Evolutionary conservation across 2,329 filamentous ascomycete species (phyloP).

Genomic region (Arthrobotrys entomopaga): DNA sequence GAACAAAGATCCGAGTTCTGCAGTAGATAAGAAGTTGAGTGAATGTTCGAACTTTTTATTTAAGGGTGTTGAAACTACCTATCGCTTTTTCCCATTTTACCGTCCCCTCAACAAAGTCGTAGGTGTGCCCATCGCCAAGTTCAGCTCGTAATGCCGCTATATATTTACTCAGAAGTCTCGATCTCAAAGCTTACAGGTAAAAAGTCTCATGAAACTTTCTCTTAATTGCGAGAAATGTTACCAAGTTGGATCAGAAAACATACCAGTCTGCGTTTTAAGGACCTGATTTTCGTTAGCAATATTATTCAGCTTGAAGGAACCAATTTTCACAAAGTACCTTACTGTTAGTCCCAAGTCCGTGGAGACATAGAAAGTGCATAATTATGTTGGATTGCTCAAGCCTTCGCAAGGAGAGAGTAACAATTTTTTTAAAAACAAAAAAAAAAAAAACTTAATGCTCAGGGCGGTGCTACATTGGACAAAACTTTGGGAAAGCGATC

Average conservation of each 20-base stretch:
- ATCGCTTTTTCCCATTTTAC: constrained; percentile 28
- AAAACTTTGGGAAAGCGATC: too few relatives aligned
- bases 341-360: constrained; percentile 30
- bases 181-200: too few relatives aligned
- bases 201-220: too few relatives aligned
- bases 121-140: constrained; percentile 27
- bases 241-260: too few relatives aligned
- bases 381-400: neutral
- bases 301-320: neutral
- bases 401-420: too few relatives aligned
- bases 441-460: too few relatives aligned
- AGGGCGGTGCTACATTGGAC: too few relatives aligned
- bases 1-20: constrained; percentile 33
- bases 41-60: neutral
- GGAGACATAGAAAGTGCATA: constrained; percentile 31
- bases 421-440: too few relatives aligned
- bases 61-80: constrained; percentile 7
- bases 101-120: constrained; percentile 39
- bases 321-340: constrained; percentile 12
- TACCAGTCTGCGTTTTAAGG: constrained; percentile 32
- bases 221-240: too few relatives aligned
- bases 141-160: constrained; percentile 31
- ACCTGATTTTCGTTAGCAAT: constrained; percentile 13
- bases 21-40: neutral
- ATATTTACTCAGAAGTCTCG: neutral